A percentile compares a stretch with the other conserved stretches of the same genome.
These are phyloP conservation scores for Sclerotinia nivalis DNA, from an alignment of 2,329 filamentous ascomycete genomes.

Conservation along the genomic window DNA sequence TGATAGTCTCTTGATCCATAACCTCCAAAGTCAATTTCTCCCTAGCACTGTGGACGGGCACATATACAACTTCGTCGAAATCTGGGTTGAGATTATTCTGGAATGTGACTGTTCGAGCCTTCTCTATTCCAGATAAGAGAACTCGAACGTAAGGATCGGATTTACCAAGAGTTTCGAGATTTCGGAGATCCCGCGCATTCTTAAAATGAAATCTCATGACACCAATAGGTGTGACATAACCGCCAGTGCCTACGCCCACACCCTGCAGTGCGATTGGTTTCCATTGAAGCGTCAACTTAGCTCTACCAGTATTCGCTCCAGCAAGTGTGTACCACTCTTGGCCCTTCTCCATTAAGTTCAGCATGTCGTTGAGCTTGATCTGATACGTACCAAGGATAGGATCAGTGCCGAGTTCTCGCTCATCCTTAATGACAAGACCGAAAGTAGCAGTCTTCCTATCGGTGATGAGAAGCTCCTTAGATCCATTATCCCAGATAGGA, in stretches of 20 bases:
- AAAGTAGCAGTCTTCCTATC: slow-evolving; percentile 88
- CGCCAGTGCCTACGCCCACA: slow-evolving; percentile 72
- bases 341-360: slow-evolving; percentile 86
- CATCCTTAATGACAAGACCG: slow-evolving; percentile 92
- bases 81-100: slow-evolving; percentile 93
- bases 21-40: slow-evolving; percentile 89
- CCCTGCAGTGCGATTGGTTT: slow-evolving; percentile 89
- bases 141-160: slow-evolving; percentile 94
- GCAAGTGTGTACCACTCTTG: slow-evolving; percentile 95
- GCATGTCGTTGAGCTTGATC: slow-evolving; percentile 91
- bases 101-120: slow-evolving; percentile 90
- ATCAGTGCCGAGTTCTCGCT: slow-evolving; percentile 80
- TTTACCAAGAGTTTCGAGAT: slow-evolving; percentile 93
- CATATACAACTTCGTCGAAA: slow-evolving; percentile 93
- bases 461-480: slow-evolving; percentile 92
- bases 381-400: slow-evolving; percentile 89
- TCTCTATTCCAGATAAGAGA: slow-evolving; percentile 84
- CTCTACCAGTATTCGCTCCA: slow-evolving; percentile 78
- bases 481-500: slow-evolving; percentile 90
- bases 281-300: slow-evolving; percentile 91
- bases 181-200: slow-evolving; percentile 78
- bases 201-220: slow-evolving; percentile 94
- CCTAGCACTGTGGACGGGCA: slow-evolving; percentile 81
- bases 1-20: slow-evolving; percentile 93
- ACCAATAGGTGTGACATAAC: slow-evolving; percentile 90